Conservation (phyloP, 306 rosid species). For the Quercus ilex region DNA sequence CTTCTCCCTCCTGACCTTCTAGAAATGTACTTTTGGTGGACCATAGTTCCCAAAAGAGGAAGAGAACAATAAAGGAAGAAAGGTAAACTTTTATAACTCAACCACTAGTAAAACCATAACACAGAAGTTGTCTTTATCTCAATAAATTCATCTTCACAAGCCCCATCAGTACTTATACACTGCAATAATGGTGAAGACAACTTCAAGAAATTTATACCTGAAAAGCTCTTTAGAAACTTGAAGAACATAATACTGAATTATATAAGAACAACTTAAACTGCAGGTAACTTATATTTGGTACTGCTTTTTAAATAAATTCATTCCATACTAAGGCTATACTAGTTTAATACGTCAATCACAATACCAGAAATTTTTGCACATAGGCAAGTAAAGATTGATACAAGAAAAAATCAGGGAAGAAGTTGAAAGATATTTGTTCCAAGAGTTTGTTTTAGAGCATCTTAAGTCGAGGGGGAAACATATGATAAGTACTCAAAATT, state of each 20-base stretch:
- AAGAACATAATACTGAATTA: neutral
- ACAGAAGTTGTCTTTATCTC: neutral
- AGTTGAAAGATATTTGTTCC: neutral
- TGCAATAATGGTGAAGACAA: neutral
- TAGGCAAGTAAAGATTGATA: neutral
- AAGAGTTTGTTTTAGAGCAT: neutral
- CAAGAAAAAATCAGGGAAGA: neutral
- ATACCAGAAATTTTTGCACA: neutral
- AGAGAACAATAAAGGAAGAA: neutral
- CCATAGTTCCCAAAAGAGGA: neutral
- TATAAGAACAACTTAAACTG: neutral
- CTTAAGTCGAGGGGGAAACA: neutral
- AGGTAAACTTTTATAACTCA: no score
- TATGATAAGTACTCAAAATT: neutral
- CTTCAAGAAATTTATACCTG: neutral
- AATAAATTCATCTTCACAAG: neutral
- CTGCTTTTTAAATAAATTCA: neutral
- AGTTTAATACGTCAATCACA: neutral
- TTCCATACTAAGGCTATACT: neutral
- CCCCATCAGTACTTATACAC: neutral
- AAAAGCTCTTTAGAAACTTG: neutral
- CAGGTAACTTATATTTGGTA: neutral
- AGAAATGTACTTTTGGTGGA: neutral
- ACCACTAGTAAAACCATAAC: neutral
- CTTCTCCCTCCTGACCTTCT: neutral